Percentiles rank a stretch among this genome's conserved stretches.
Evolutionary conservation across 345 rosid species (phyloP).

Genomic region (Euphorbia lathyris): DNA sequence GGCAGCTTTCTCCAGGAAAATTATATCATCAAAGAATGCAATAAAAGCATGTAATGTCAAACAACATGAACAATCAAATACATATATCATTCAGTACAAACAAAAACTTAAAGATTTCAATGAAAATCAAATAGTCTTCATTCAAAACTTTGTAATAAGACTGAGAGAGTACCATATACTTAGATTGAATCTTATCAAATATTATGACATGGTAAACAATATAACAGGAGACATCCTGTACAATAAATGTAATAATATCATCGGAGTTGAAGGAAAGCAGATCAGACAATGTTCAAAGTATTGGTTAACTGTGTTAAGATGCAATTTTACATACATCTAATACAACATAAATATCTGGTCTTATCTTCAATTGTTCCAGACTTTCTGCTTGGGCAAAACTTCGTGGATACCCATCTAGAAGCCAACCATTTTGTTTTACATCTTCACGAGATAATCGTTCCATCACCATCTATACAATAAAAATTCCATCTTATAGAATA

Average conservation of each 20-base stretch:
- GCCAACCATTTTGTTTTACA: slow-evolving; percentile 81
- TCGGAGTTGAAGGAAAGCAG: slow-evolving; percentile 1
- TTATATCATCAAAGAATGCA: no score
- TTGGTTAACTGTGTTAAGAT: slow-evolving; percentile 4
- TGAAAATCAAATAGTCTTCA: background rate
- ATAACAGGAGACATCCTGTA: background rate
- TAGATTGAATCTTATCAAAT: background rate
- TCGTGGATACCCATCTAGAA: slow-evolving; percentile 89
- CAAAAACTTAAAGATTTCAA: background rate
- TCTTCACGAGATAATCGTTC: slow-evolving; percentile 59
- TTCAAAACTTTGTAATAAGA: background rate
- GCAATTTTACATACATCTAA: slow-evolving; percentile 54
- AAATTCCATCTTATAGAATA: slow-evolving; percentile 5
- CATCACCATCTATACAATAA: slow-evolving; percentile 56
- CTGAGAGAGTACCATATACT: background rate
- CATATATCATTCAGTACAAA: background rate
- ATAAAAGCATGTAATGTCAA: background rate
- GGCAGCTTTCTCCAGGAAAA: no score
- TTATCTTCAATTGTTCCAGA: slow-evolving; percentile 62
- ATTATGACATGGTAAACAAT: background rate
- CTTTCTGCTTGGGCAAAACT: slow-evolving; percentile 72
- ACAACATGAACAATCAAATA: background rate
- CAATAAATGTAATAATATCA: background rate
- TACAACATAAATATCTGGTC: slow-evolving; percentile 69
- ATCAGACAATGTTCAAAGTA: slow-evolving; percentile 6